Base-by-base conservation (phyloP, 768 basidiomycete genomes). In the Boletus edulis region DNA sequence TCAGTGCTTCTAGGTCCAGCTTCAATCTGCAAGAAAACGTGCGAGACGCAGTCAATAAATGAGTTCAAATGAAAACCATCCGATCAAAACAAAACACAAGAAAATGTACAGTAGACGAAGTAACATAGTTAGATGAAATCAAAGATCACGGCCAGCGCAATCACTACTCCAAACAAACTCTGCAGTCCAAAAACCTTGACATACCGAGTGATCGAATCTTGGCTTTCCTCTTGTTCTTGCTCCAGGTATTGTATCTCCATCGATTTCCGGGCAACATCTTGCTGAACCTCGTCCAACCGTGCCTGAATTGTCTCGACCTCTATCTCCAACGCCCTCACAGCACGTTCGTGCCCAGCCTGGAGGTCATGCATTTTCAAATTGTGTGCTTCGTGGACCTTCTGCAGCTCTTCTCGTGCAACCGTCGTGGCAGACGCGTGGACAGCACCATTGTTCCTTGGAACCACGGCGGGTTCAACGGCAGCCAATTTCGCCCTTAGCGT, bases 201-300 rank as follows among this genome's bases (percentile, higher is more conserved):
- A 74, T 87, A 92, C 90, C 86, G 82, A 65, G 84, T 84, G 53
- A 91, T 85, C 55, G 84, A 80, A 64, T 89, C 87, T 61, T 85
- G 78, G 57, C 64, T 82, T 61, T 93, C 91, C 40, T 91, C 89
- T 65, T 87, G 83, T 24, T 91, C 89, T 67, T 84, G 81, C 65
- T 90, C 89, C 52, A 90, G 77, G 70, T 85, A 89, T 60, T 83
- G 78, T 44, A 92, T 86, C 72, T 93, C 91, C 88, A 93, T 86
- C 54, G 78, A 78, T 70, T 90, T 91, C 57, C 86, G 78, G 6
- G 73, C 76, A 49, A 89, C 72, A 58, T 88, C 84, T 54, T 80
- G 75, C 62, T 84, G 76, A 43, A 86, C 73, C 48, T 84, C 83
- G 18, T 76, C 74, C 38, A 81, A 74, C 64, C 76, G 81, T 27